Percentiles rank a stretch among this genome's conserved stretches.
phyloP scores from a whole-genome alignment of 2,329 filamentous ascomycete species.

The Corynespora cassiicola region DNA sequence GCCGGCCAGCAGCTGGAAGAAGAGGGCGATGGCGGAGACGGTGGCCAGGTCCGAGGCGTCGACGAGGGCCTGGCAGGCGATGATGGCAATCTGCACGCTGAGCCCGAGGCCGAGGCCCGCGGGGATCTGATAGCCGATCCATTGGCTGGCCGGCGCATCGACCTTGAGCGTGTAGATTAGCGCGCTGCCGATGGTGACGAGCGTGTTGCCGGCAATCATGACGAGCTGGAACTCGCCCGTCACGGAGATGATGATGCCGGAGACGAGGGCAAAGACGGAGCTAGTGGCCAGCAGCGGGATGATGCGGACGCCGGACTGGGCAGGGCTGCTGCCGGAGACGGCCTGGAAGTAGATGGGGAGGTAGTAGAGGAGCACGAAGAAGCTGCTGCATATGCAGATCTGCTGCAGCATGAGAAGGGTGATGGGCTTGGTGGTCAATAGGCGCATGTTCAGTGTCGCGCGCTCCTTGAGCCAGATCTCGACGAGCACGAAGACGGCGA shows the following conservation, averaged over 20 bases:
- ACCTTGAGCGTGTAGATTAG: constrained; percentile 39
- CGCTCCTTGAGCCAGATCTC: too few species aligned
- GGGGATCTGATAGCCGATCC: constrained; percentile 55
- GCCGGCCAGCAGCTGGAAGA: constrained; percentile 48
- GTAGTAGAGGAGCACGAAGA: constrained; percentile 50
- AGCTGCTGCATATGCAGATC: too few species aligned
- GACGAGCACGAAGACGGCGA: constrained; percentile 40
- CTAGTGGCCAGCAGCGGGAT: constrained; percentile 48
- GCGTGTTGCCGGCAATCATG: constrained; percentile 16
- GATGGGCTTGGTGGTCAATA: too few species aligned
- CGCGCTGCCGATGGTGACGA: constrained; percentile 2
- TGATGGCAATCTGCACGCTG: constrained; percentile 39
- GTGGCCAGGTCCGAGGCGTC: constrained; percentile 39
- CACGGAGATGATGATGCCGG: constrained; percentile 20
- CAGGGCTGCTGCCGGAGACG: constrained; percentile 41
- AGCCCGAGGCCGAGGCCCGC: constrained; percentile 48
- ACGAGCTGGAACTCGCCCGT: constrained; percentile 44
- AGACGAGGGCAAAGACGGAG: constrained; percentile 17
- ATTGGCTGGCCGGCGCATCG: constrained; percentile 38
- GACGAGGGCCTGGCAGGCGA: constrained; percentile 41
- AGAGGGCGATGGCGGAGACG: constrained; percentile 42
- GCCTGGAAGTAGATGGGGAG: constrained; percentile 57
- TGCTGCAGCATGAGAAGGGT: too few species aligned
- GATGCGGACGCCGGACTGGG: constrained; percentile 48
- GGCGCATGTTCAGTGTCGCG: too few species aligned